phyloP scores from a whole-genome alignment of 73 alveolate species.

The Symbiodinium natans region DNA sequence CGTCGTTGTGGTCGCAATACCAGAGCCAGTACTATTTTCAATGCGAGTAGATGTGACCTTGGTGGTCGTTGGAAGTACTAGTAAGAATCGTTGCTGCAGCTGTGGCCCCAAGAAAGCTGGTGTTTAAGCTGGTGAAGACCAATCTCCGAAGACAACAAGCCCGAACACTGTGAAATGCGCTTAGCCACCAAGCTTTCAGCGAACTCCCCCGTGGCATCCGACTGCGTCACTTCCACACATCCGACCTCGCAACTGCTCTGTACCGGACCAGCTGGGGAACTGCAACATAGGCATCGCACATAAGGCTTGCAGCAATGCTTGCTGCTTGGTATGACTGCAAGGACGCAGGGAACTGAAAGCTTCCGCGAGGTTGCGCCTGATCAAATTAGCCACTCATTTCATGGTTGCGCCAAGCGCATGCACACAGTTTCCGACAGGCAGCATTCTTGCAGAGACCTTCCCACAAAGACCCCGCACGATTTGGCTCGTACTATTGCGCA shows the following conservation, averaged over 20 bases:
- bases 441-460: too few relatives aligned
- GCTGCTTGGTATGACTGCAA: not conserved
- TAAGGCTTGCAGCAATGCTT: not conserved
- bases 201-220: constrained; percentile 7
- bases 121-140: too few relatives aligned
- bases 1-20: too few relatives aligned
- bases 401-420: not conserved
- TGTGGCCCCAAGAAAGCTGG: too few relatives aligned
- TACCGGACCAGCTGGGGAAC: not conserved
- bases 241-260: not conserved
- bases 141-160: too few relatives aligned
- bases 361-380: not conserved
- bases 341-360: not conserved
- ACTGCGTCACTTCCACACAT: not conserved
- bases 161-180: not conserved
- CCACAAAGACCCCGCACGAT: too few relatives aligned
- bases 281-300: not conserved
- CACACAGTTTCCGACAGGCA: not conserved
- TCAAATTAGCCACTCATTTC: not conserved
- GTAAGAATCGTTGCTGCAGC: too few relatives aligned
- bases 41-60: too few relatives aligned
- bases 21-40: too few relatives aligned
- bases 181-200: constrained; percentile 16
- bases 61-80: too few relatives aligned
- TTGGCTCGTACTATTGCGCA: too few relatives aligned